phyloP scores from a whole-genome alignment of 1,139 yeast species.

The Dujonia santamariae region DNA sequence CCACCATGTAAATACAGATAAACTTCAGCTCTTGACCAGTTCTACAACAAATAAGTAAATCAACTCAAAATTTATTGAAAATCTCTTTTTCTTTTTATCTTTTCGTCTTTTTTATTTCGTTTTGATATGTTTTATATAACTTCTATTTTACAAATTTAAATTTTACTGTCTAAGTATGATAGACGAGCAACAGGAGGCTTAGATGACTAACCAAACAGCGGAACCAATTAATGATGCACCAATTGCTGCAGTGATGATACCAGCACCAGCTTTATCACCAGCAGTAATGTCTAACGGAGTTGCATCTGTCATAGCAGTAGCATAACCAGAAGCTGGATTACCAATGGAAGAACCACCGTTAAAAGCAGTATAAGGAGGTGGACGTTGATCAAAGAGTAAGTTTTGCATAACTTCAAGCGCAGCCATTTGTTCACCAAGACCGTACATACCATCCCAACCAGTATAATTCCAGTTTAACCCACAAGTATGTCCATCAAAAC shows the following conservation, averaged over 20 bases:
- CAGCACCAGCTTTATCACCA: conserved; percentile 86
- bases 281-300: conserved; percentile 48
- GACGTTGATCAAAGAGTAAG: conserved; percentile 50
- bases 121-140: too few species aligned
- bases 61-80: too few species aligned
- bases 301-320: conserved; percentile 33
- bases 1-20: too few species aligned
- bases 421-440: conserved; percentile 92
- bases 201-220: conserved; percentile 70
- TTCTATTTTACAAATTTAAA: too few species aligned
- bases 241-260: conserved; percentile 74
- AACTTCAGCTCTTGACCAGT: too few species aligned
- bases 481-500: conserved; percentile 85
- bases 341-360: conserved; percentile 64
- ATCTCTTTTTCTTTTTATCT: too few species aligned
- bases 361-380: conserved; percentile 55
- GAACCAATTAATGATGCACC: conserved; percentile 63
- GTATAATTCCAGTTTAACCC: conserved; percentile 70
- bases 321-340: conserved; percentile 58
- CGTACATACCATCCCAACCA: conserved; percentile 79
- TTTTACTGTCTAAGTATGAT: too few species aligned
- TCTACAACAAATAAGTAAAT: too few species aligned
- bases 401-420: conserved; percentile 79
- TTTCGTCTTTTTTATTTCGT: too few species aligned
- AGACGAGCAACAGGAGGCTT: too few species aligned